Evolutionary conservation across 2,329 filamentous ascomycete species (phyloP).

Genomic region (Colletotrichum sansevieriae): DNA sequence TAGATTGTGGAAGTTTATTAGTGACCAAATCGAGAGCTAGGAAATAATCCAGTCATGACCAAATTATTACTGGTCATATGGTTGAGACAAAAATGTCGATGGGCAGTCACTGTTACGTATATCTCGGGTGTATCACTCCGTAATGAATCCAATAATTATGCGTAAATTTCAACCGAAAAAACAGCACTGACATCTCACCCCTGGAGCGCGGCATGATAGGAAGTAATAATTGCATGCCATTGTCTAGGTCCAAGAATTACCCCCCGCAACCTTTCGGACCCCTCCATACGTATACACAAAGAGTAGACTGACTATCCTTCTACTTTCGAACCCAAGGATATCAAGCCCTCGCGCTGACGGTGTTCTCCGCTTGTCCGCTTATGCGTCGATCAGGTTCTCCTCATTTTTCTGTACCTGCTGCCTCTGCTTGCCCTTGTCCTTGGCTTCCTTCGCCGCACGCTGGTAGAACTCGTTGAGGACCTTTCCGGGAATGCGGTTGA

Average conservation of each 20-base stretch:
- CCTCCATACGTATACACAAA: slow-evolving; percentile 42
- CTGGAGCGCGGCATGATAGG: slow-evolving; percentile 22
- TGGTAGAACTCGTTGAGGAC: slow-evolving; percentile 87
- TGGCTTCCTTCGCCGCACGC: slow-evolving; percentile 72
- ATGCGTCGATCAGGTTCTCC: slow-evolving; percentile 74
- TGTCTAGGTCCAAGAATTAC: slow-evolving; percentile 39
- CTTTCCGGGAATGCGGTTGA: slow-evolving; percentile 93
- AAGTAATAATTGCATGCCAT: slow-evolving; percentile 40
- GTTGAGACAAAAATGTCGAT: too few relatives aligned
- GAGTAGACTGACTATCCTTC: slow-evolving; percentile 22
- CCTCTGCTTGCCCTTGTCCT: slow-evolving; percentile 71
- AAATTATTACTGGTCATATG: too few relatives aligned
- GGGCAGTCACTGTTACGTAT: too few relatives aligned
- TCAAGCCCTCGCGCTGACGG: slow-evolving; percentile 21
- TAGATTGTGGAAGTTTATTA: too few relatives aligned
- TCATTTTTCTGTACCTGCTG: slow-evolving; percentile 61
- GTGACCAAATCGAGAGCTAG: too few relatives aligned
- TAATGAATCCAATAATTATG: slow-evolving; percentile 5
- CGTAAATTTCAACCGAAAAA: slow-evolving; percentile 22
- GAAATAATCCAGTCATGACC: too few relatives aligned
- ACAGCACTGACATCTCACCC: slow-evolving; percentile 20
- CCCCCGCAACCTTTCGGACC: slow-evolving; percentile 24
- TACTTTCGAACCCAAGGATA: slow-evolving; percentile 30
- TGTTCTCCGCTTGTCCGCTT: slow-evolving; percentile 39
- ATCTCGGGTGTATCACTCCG: too few relatives aligned